Evolutionary conservation across 352 stramenopile genomes (phyloP).

Genomic region (Pythium rishiriense): DNA sequence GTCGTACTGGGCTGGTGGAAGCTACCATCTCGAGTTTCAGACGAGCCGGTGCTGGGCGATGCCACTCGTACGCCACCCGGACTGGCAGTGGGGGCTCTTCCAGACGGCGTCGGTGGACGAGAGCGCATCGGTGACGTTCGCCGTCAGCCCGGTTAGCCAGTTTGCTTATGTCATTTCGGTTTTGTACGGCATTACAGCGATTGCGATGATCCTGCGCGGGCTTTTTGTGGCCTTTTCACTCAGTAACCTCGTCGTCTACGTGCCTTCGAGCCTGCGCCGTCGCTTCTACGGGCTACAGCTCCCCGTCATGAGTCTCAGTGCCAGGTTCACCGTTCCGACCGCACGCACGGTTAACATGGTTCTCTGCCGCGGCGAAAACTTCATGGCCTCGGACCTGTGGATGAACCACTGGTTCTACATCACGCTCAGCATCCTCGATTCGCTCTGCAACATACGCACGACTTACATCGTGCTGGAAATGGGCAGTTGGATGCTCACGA

Average conservation of each 20-base stretch:
- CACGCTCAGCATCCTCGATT: slow-evolving; percentile 35
- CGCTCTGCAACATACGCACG: slow-evolving; percentile 32
- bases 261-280: slow-evolving; percentile 6
- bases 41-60: slow-evolving; percentile 15
- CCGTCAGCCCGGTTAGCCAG: neutral
- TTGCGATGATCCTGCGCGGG: slow-evolving; percentile 17
- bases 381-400: slow-evolving; percentile 44
- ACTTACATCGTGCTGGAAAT: slow-evolving; percentile 37
- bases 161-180: slow-evolving; percentile 2
- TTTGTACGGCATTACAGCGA: slow-evolving; percentile 12
- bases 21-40: slow-evolving; percentile 27
- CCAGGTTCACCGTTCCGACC: slow-evolving; percentile 4
- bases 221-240: slow-evolving; percentile 10
- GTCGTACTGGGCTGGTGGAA: slow-evolving; percentile 25
- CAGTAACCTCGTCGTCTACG: slow-evolving; percentile 12
- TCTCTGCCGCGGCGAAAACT: slow-evolving; percentile 11
- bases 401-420: slow-evolving; percentile 54
- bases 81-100: slow-evolving; percentile 19
- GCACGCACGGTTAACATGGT: slow-evolving; percentile 28
- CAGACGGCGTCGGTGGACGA: neutral
- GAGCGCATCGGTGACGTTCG: slow-evolving; percentile 4
- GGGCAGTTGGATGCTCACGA: slow-evolving; percentile 37
- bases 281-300: slow-evolving; percentile 8
- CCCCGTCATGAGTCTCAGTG: slow-evolving; percentile 13
- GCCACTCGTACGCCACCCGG: slow-evolving; percentile 1